Base-by-base conservation (phyloP, 805 yeast genomes). In the Candida palmyrensis region DNA sequence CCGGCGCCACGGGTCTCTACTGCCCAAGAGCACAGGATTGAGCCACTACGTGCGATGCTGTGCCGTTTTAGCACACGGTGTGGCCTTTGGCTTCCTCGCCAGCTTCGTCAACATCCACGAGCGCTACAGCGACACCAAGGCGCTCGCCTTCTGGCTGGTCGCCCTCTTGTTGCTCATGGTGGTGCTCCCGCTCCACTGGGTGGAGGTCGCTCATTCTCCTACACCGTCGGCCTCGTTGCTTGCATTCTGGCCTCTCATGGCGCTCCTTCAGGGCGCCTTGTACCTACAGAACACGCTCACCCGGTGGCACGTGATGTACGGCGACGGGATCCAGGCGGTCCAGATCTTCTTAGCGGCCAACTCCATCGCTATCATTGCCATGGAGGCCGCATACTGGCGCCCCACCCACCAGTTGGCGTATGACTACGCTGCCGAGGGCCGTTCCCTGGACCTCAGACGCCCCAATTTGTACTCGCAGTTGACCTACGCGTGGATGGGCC, bases 401-500 rank as follows among this genome's bases (percentile, higher is more conserved):
- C 76, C 81, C 5, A 51, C 63, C n/a, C 48, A 53, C 13, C 59
- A 58, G 27, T 47, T 75, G 17, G 29, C 45, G 3, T 48, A 53
- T 1, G 58, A 58, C 29, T 68, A 55, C 38, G 25, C n/a, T 3
- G 6, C 25, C 7, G 15, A 24, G 4, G 34, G 34, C 10, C n/a
- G 29, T 5, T 27, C 28, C 7, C 32, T 31, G 24, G 23, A 30
- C n/a, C 38, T 50, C n/a, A 25, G 30, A 7, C 34, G 33, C 15
- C 62, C 66, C 5, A 62, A 57, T 17, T 29, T 65, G n/a, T 45
- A 67, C 26, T 64, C 67, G 10, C 49, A 55, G 25, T 42, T 68
- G 19, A 61, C 75, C 0, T 72, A 63, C 38, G 60, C 62, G 14
- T 71, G 75, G 73, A 64, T 72, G 71, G 70, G 68, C 40, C 53